Base-by-base conservation (phyloP, 225 moss, liverwort and hornwort genomes). In the Sphagnum tenellum region DNA sequence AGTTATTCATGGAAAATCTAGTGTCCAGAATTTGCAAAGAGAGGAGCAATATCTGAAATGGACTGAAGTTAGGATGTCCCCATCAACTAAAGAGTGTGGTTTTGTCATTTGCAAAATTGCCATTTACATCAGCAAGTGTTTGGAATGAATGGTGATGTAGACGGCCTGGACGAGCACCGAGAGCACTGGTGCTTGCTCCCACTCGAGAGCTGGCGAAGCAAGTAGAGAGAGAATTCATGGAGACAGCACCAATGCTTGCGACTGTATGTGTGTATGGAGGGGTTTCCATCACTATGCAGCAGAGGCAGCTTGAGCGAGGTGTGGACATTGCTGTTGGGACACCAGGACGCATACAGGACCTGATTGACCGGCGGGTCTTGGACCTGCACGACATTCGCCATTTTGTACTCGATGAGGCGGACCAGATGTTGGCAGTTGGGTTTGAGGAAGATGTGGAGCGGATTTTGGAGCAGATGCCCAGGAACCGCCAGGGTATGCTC, bases 151-250 rank as follows among this genome's bases (percentile, higher is more conserved):
- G 58, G 14, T 11, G 29, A 7, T 7, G 58, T 8, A 58, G 58
- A 13, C 58, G 7, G 44, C 29, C 61, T 4, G 77, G 82, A 47
- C 67, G 82, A 47, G 50, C 80, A 7, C 82, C 86, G 12, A 75
- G 86, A 57, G 82, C 82, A 46, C 60, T 86, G 57, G 80, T 83
- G 13, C 72, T 86, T 59, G 80, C 86, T 4, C 86, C 86, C 53
- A 86, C 86, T 52, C 75, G 86, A 46, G 86, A 86, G 73, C 75
- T 86, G 60, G 86, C 86, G 5, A 82, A 80, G 77, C 86, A 86
- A 67, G 82, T 83, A 54, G 82, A 82, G 69, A 73, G 79, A 45
- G 82, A 82, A 73, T 86, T 82, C 70, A 80, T 77, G 51, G 86
- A 86, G 63, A 79, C 82, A 55, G 86, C 82, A 48, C 86, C 82